These are phyloP conservation scores for Anisodus tanguticus DNA, from an alignment of 257 asterid species.

Conservation along the genomic window DNA sequence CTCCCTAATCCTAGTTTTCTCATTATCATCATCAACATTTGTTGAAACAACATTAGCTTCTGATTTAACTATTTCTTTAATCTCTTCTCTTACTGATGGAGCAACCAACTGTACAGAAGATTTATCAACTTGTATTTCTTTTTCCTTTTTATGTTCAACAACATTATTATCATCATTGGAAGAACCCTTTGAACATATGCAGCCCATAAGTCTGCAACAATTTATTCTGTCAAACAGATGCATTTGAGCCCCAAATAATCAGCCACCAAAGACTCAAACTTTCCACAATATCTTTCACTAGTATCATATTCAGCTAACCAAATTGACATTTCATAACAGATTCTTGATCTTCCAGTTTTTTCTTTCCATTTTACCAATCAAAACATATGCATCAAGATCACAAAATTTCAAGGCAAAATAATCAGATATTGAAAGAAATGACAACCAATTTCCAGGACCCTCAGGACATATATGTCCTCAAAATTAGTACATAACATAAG, in stretches of 20 bases:
- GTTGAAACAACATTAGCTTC: not conserved
- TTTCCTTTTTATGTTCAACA: slow-evolving; percentile 32
- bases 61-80: slow-evolving; percentile 28
- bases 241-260: not conserved
- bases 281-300: slow-evolving; percentile 7
- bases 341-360: slow-evolving; percentile 23
- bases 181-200: slow-evolving; percentile 43
- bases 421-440: not conserved
- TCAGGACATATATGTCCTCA: not conserved
- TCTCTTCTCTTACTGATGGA: slow-evolving; percentile 34
- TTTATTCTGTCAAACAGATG: slow-evolving; percentile 19
- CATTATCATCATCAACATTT: slow-evolving; percentile 44
- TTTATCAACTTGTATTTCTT: slow-evolving; percentile 32
- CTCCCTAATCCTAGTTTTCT: slow-evolving; percentile 55
- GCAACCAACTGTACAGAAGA: slow-evolving; percentile 29
- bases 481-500: not conserved
- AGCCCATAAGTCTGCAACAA: slow-evolving; percentile 40
- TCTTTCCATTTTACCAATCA: not conserved
- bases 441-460: slow-evolving; percentile 25
- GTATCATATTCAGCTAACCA: slow-evolving; percentile 26
- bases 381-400: not conserved
- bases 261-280: slow-evolving; percentile 6
- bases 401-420: not conserved
- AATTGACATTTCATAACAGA: not conserved
- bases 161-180: slow-evolving; percentile 30